Conservation (phyloP, 345 rosid genomes). For the Theobroma cacao region DNA sequence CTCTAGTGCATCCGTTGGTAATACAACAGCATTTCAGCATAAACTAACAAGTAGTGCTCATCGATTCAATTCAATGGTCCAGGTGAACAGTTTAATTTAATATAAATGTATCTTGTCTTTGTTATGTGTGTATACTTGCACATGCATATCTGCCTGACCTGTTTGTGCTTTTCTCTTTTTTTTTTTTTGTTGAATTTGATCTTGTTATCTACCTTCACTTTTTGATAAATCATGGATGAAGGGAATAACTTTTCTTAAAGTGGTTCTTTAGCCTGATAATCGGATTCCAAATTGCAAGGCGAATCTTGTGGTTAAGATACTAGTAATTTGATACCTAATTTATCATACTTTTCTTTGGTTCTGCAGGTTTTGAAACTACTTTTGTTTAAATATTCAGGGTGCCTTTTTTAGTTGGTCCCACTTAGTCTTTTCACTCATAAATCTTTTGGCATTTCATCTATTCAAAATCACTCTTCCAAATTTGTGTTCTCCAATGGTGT, state of each 20-base stretch:
- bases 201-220: neutral
- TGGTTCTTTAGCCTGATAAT: neutral
- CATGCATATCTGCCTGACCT: neutral
- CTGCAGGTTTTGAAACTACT: neutral
- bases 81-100: slow-evolving; percentile 50
- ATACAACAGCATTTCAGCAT: slow-evolving; percentile 61
- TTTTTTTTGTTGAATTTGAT: neutral
- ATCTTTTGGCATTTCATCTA: neutral
- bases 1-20: slow-evolving; percentile 42
- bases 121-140: neutral
- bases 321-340: neutral
- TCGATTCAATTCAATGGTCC: slow-evolving; percentile 97
- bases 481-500: neutral
- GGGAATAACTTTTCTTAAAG: neutral
- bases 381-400: neutral
- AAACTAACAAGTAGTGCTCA: slow-evolving; percentile 96
- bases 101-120: neutral
- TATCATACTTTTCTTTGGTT: neutral
- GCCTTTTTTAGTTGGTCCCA: neutral
- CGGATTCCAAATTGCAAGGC: neutral
- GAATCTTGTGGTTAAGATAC: neutral
- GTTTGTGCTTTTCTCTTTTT: neutral
- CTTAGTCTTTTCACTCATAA: neutral
- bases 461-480: neutral
- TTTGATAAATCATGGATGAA: neutral